Base-by-base conservation (phyloP, 1,284 basidiomycete species). In the Neonothopanus nambi region DNA sequence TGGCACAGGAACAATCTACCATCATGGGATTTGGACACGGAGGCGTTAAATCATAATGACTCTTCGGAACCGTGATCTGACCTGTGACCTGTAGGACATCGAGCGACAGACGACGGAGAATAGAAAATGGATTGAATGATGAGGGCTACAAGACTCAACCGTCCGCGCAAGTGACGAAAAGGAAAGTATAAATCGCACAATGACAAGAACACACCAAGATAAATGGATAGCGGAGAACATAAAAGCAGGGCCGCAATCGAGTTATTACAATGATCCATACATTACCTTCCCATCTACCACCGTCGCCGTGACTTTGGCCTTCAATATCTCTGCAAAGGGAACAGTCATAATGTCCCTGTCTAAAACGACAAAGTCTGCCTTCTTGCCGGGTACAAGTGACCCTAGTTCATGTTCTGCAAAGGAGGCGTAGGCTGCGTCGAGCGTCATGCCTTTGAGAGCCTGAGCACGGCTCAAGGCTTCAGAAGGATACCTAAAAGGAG, bases 341-440 rank as follows among this genome's bases (percentile, higher is more conserved):
- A 86, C 73, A 0, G 71, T 78, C 82, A 95, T 84, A 57, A 95
- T 87, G 70, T 96, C 82, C 38, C 80, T 78, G 63, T 93, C 84
- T 51, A 94, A 76, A 5, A 95, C 71, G 20, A 94, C 89, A 57
- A 91, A 92, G 66, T 97, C 94, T 5, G 93, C 94, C 59, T 85
- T 82, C 68, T 92, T 93, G 3, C 93, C 91, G 0, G 76, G 67
- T 1, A 70, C 72, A 38, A 97, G 75, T 0, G 85, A 89, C 0
- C 89, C 93, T 0, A 88, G 71, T 8, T 76, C 71, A 18, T 82
- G 68, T 61, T 94, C 91, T 1, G 85, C 75, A 65, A 95, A 95
- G 0, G 90, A 83, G 0, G 94, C 93, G 63, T 90, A 95, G 0
- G 95, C 93, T 0, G 91, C 82, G 58, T 92, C 90, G 20, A 87